Conservation (phyloP, 2,329 filamentous ascomycete species). For the Thermomyces lanuginosus region DNA sequence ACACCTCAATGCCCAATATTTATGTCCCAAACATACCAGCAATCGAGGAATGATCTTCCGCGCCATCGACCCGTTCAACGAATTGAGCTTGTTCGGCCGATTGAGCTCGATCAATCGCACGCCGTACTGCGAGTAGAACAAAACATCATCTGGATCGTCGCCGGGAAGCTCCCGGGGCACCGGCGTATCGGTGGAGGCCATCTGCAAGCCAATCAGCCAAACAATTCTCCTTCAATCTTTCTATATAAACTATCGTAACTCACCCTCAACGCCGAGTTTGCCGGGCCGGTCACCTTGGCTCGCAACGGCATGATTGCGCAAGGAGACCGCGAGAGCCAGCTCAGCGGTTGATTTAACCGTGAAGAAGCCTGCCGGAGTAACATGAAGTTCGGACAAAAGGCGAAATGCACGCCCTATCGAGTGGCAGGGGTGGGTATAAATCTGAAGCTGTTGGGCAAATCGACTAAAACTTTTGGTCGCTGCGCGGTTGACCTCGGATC, state of each 20-base stretch:
- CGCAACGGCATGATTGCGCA: constrained; percentile 56
- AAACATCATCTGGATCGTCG: constrained; percentile 76
- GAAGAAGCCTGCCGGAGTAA: constrained; percentile 24
- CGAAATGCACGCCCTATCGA: no score
- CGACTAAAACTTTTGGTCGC: no score
- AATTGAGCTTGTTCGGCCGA: constrained; percentile 78
- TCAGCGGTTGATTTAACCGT: constrained; percentile 27
- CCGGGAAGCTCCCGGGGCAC: constrained; percentile 40
- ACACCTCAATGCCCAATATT: neutral
- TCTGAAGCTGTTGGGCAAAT: constrained; percentile 9
- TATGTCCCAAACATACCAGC: constrained; percentile 29
- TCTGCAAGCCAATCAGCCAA: constrained; percentile 15
- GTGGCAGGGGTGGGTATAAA: constrained; percentile 3
- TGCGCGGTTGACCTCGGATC: constrained; percentile 18
- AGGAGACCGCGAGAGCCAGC: constrained; percentile 30
- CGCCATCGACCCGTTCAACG: constrained; percentile 85
- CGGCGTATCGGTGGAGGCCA: constrained; percentile 22
- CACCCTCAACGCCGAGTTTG: constrained; percentile 40
- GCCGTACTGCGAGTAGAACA: constrained; percentile 79
- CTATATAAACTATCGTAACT: no score
- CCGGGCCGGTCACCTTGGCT: constrained; percentile 53
- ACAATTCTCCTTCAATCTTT: constrained; percentile 7
- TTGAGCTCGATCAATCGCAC: constrained; percentile 88
- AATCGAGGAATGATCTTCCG: constrained; percentile 82
- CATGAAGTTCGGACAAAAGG: no score